Conservation (phyloP, 2,329 filamentous ascomycete genomes). For the Nothopassalora personata region DNA sequence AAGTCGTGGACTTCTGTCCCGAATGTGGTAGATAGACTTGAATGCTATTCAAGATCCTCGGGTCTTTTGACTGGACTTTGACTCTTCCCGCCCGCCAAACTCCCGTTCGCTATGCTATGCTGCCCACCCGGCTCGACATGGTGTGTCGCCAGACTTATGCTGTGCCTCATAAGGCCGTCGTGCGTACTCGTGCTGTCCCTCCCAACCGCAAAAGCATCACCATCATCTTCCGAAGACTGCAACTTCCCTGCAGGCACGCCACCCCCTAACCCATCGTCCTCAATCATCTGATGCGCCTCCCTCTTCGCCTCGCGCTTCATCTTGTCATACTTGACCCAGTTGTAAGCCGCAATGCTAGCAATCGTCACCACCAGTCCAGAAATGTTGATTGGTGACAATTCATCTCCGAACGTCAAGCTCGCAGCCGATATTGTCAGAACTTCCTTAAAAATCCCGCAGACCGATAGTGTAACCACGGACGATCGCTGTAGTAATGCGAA, state of each 20-base stretch:
- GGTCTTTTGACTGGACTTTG: slow-evolving; percentile 42
- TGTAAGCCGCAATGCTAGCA: slow-evolving; percentile 79
- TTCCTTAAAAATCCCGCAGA: slow-evolving; percentile 98
- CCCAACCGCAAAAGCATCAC: slow-evolving; percentile 15
- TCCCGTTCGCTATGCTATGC: slow-evolving; percentile 17
- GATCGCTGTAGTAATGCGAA: slow-evolving; percentile 93
- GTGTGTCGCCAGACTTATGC: slow-evolving; percentile 15
- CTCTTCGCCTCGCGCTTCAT: slow-evolving; percentile 72
- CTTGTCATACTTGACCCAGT: slow-evolving; percentile 86
- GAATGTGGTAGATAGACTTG: neutral
- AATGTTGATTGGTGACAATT: slow-evolving; percentile 80
- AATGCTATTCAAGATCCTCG: slow-evolving; percentile 39
- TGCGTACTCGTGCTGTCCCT: slow-evolving; percentile 29
- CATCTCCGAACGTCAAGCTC: slow-evolving; percentile 81
- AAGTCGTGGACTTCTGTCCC: neutral
- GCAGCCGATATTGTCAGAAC: slow-evolving; percentile 92
- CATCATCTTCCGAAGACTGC: slow-evolving; percentile 6
- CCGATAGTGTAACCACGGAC: slow-evolving; percentile 89
- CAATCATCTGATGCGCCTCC: slow-evolving; percentile 40
- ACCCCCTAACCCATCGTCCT: slow-evolving; percentile 31
- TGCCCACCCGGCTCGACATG: slow-evolving; percentile 13
- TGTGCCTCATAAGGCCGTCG: slow-evolving; percentile 20
- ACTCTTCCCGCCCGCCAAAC: slow-evolving; percentile 1
- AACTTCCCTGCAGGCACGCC: slow-evolving; percentile 4
- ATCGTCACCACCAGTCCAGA: slow-evolving; percentile 81